phyloP scores from a whole-genome alignment of 2,329 filamentous ascomycete species.

The Verticillium alfalfae region DNA sequence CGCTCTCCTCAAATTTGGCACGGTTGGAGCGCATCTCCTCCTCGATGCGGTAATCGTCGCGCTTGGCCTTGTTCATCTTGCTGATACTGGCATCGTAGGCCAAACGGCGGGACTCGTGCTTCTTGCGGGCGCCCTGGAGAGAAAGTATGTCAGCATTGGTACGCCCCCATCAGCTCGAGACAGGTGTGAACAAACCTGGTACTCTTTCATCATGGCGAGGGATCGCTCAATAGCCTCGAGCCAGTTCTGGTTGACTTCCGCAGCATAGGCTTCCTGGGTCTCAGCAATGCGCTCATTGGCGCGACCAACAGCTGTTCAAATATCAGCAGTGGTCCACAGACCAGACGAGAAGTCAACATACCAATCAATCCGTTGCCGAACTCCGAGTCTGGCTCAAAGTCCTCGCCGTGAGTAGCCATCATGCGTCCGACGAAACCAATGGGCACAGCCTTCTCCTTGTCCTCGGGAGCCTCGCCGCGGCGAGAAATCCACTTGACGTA shows the following conservation, averaged over 20 bases:
- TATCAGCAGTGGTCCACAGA: background rate
- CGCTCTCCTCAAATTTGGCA: constrained; percentile 93
- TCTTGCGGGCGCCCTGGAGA: constrained; percentile 71
- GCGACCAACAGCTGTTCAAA: constrained; percentile 61
- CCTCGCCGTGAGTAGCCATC: constrained; percentile 86
- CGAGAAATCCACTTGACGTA: constrained; percentile 88
- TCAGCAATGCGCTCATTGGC: constrained; percentile 84
- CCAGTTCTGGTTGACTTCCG: constrained; percentile 76
- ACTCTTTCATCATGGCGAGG: constrained; percentile 94
- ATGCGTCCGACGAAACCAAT: constrained; percentile 73
- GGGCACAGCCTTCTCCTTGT: constrained; percentile 81
- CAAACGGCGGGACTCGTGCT: constrained; percentile 82
- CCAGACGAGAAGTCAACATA: constrained; percentile 25
- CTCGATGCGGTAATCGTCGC: constrained; percentile 87
- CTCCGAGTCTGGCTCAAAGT: constrained; percentile 86
- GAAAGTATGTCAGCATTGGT: constrained; percentile 9
- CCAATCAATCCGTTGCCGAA: constrained; percentile 81
- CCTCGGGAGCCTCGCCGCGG: constrained; percentile 71
- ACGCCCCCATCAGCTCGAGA: background rate
- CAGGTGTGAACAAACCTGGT: constrained; percentile 59
- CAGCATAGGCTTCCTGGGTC: constrained; percentile 77
- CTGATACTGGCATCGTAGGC: constrained; percentile 85
- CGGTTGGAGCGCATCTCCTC: constrained; percentile 88
- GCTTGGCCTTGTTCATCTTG: constrained; percentile 91
- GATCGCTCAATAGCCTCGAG: constrained; percentile 87